phyloP scores from a whole-genome alignment of 768 basidiomycete species.

The Chalciporus sphaerocephalus region DNA sequence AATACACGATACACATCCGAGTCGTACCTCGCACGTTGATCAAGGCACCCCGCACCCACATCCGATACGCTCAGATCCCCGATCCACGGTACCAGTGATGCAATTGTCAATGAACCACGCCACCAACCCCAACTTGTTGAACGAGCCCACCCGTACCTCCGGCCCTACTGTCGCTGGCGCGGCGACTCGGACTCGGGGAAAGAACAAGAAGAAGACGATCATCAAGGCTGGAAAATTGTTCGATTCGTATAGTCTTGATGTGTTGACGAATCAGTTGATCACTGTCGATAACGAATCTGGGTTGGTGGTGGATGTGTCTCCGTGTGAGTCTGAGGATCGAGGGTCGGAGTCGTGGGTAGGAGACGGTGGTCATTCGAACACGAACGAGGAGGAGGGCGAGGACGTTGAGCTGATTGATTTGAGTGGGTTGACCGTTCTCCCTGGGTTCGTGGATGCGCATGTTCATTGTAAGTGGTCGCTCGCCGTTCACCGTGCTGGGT shows the following conservation, averaged over 20 bases:
- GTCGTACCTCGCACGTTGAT: too few relatives aligned
- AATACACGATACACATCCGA: too few relatives aligned
- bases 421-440: constrained; percentile 44
- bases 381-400: neutral
- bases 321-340: constrained; percentile 7
- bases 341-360: constrained; percentile 1
- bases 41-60: too few relatives aligned
- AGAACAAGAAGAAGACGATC: neutral
- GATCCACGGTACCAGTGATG: too few relatives aligned
- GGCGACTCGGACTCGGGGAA: neutral
- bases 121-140: too few relatives aligned
- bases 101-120: too few relatives aligned
- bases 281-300: constrained; percentile 45
- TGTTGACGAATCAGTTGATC: constrained; percentile 45
- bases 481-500: too few relatives aligned
- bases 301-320: constrained; percentile 43
- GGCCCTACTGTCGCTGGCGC: too few relatives aligned
- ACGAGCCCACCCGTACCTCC: too few relatives aligned
- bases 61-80: too few relatives aligned
- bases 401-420: constrained; percentile 40
- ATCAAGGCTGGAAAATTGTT: constrained; percentile 49
- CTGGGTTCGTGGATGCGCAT: constrained; percentile 56
- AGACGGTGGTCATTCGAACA: too few relatives aligned
- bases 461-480: constrained; percentile 44
- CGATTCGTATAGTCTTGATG: constrained; percentile 39